Base-by-base conservation (phyloP, 1,139 yeast genomes). In the Yamadazyma kanchanaburiensis region DNA sequence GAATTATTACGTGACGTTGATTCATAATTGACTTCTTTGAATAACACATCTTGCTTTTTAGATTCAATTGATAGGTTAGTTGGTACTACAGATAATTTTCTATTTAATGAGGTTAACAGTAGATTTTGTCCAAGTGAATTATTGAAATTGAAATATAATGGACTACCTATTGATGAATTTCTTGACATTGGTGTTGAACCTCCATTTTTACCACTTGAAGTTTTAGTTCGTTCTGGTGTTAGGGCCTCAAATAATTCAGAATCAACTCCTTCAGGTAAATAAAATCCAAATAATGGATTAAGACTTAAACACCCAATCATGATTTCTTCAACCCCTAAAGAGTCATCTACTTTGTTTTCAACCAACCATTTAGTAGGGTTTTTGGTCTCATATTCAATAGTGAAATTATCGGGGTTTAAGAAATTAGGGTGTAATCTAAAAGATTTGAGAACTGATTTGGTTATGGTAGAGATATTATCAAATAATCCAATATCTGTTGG, bases 401-500 rank as follows among this genome's bases (percentile, higher is more conserved):
- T 31, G 3, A 50, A 24, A 35, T 46, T 27, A 34, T 51, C 45
- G 9, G 65, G 40, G 10, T 42, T 39, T 4, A 64, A 38, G 26
- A 77, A 57, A 30, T 69, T 64, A 1, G 81, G 80, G 41, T 80
- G 83, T 8, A 77, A 39, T 19, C 60, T 46, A 39, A 73, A 58
- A 1, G 53, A 41, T 27, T 38, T 45, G 24, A 48, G 40, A 16
- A 39, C 40, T 1, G 21, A 20, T 14, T 32, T 35, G 15, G 48
- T 40, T 23, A 33, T 42, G 5, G 17, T 25, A 3, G 9, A 16
- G 1, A 39, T 17, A 11, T 14, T 11, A 9, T 26, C 25, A 9
- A 38, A 14, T 3, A 35, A 17, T 11, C 34, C 21, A 7, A 11
- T 16, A 4, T 39, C 42, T n/a, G 25, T 22, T 4, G 47, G 41